phyloP scores from a whole-genome alignment of 2,329 filamentous ascomycete species.

The Dactylellina leptospora region DNA sequence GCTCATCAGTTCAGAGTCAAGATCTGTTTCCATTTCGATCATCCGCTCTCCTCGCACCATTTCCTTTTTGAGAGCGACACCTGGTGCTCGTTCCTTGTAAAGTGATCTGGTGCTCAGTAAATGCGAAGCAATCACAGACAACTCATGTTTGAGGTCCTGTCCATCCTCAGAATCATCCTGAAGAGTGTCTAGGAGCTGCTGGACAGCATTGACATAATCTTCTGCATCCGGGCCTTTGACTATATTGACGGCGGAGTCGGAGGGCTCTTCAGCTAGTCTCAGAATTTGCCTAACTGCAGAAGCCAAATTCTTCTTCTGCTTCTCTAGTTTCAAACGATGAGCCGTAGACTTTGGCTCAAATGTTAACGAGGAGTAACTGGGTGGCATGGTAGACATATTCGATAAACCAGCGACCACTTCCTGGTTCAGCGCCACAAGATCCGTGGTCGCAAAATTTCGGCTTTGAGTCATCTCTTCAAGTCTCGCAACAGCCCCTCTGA shows the following conservation, averaged over 20 bases:
- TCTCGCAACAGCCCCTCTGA: no score
- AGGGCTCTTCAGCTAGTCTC: slow-evolving; percentile 16
- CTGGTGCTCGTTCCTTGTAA: slow-evolving; percentile 30
- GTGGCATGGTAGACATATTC: background rate
- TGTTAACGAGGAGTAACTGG: background rate
- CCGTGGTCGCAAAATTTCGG: background rate
- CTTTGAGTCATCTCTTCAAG: no score
- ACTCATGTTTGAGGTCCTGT: slow-evolving; percentile 20
- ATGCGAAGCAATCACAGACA: slow-evolving; percentile 9
- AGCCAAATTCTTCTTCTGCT: slow-evolving; percentile 26
- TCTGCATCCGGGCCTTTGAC: slow-evolving; percentile 32
- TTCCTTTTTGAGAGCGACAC: slow-evolving; percentile 6
- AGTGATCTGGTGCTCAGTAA: slow-evolving; percentile 13
- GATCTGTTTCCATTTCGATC: background rate
- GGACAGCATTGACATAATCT: slow-evolving; percentile 19
- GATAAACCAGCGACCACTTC: slow-evolving; percentile 12
- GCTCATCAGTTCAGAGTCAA: background rate
- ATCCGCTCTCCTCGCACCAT: background rate
- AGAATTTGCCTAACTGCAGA: slow-evolving; percentile 11
- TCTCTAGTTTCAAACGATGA: slow-evolving; percentile 13
- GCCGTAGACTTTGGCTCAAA: slow-evolving; percentile 6
- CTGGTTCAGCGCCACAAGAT: slow-evolving; percentile 1
- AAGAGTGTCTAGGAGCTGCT: slow-evolving; percentile 33
- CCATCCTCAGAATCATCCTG: slow-evolving; percentile 19
- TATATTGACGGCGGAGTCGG: background rate